These are phyloP conservation scores for Agrocybe chaxingu DNA, from an alignment of 768 basidiomycete genomes.

Conservation along the genomic window DNA sequence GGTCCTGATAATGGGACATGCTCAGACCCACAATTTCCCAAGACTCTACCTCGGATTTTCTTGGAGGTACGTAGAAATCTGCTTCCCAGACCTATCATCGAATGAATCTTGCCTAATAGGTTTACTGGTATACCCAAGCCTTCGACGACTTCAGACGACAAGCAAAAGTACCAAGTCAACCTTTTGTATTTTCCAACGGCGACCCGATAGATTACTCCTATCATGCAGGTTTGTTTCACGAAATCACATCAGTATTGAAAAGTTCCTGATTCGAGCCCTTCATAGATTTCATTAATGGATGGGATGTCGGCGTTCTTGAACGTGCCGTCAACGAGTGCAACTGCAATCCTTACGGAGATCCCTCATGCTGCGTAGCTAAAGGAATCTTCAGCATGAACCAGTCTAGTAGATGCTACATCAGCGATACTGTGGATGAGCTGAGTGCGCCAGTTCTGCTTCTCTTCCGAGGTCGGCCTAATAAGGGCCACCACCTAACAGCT, in stretches of 20 bases:
- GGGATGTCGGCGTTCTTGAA: conserved; percentile 41
- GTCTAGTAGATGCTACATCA: conserved; percentile 29
- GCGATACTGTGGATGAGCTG: conserved; percentile 30
- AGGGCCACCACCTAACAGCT: background rate
- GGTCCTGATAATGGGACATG: conserved; percentile 41
- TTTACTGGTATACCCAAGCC: conserved; percentile 38
- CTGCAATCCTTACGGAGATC: conserved; percentile 33
- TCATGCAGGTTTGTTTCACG: conserved; percentile 22
- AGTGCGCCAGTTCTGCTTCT: conserved; percentile 18
- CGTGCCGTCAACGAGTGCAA: conserved; percentile 41
- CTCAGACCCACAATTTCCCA: conserved; percentile 29
- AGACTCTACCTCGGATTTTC: conserved; percentile 40
- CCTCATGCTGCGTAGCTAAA: conserved; percentile 27
- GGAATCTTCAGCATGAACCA: conserved; percentile 31
- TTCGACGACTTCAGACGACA: conserved; percentile 29
- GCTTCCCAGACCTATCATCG: background rate
- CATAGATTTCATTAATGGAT: conserved; percentile 44
- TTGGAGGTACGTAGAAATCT: conserved; percentile 26
- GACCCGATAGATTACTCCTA: conserved; percentile 56
- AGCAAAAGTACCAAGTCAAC: conserved; percentile 39
- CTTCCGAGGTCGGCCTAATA: background rate
- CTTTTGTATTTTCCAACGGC: conserved; percentile 50
- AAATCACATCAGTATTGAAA: background rate
- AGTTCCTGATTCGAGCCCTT: background rate
- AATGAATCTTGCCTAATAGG: conserved; percentile 18